Evolutionary conservation across 768 basidiomycete species (phyloP), one percentile per base, ranked within the genome.

Genomic region (Mycena metata): DNA sequence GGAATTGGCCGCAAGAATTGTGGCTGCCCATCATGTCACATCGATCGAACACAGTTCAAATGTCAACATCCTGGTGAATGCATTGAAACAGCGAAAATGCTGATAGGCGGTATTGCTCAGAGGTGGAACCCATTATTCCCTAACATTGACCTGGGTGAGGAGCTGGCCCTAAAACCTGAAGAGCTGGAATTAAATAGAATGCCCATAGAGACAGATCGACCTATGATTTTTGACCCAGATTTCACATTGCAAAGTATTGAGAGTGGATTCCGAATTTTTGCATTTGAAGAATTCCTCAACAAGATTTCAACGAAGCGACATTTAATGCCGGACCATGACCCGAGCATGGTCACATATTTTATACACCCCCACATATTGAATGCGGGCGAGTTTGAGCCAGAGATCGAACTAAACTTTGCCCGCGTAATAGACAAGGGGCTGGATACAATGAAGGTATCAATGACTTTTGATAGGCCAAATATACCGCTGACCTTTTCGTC

Each of bases 241-340:
- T 52, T 52, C 30, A 52, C 51, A 11, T 8, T 33, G 15, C 19
- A 7, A 9, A 24, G 30, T 52, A 33, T 52, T 16, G 11, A 15
- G 10, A 10, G 19, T 24, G 51, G 26, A 16, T 52, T 52, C 51
- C 51, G 51, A 52, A 52, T 52, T 19, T 52, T 52, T 52, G 51
- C 51, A 26, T 24, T 26, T 26, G 51, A 52, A 52, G 51, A 52
- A 24, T 47, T n/a, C 7, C 46, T 47, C 46, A 17, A 8, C n/a
- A 23, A 7, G 17, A 19, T 23, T 7, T n/a, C 46, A 47, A 7
- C 17, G n/a, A 47, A 19, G 21, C 11, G 17, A 47, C n/a, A 8
- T 23, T 12, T 7, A 47, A 47, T 47, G n/a, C 21, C 21, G 7
- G 46, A n/a, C 8, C 46, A 8, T 9, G 9, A 47, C 6, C 46